Base-by-base conservation (phyloP, 23 red algal genomes). In the Chondrus crispus region DNA sequence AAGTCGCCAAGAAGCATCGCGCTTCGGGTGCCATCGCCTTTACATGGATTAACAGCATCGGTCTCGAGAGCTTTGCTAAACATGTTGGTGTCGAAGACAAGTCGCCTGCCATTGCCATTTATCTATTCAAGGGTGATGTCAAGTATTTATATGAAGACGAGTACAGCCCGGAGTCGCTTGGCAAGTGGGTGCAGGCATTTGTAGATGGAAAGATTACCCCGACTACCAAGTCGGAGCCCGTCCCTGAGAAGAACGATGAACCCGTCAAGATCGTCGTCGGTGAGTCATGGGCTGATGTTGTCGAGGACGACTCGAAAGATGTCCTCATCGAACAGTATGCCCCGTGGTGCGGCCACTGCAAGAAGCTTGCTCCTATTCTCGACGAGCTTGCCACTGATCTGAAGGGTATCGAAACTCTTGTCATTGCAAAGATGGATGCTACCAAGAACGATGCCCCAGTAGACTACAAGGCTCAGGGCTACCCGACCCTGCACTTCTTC, bases 391-490 rank as follows among this genome's bases (percentile, higher is more conserved):
- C 97, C 6, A 43, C 42, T 32, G 84, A 96, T 71, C 93, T 98
- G 11, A 82, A 82, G 45, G 77, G 60, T 11, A 91, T 92, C 38
- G 75, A 90, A 7, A 92, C 91, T 42, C 32, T 98, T 53, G 95
- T 96, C 53, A 94, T 98, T 24, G 93, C 97, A 45, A 96, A 96
- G 90, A 98, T 98, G 97, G 95, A 98, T 75, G 97, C 97, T 0
- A 96, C 95, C n/a, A 32, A 71, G 62, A 98, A 98, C 63, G 97
- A 98, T 57, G 93, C 97, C 32, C 97, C 97, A 1, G 76, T 48
- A 40, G 92, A 82, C 47, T 88, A 98, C 52, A 95, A 95, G 80
- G 97, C 97, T 2, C 60, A 93, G 54, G 95, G 95, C 28, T 98
- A 82, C 78, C 97, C 97, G 2, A 96, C 97, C 20, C 77, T 98